Conservation (phyloP, 768 basidiomycete genomes). For the Lactarius indigo region DNA sequence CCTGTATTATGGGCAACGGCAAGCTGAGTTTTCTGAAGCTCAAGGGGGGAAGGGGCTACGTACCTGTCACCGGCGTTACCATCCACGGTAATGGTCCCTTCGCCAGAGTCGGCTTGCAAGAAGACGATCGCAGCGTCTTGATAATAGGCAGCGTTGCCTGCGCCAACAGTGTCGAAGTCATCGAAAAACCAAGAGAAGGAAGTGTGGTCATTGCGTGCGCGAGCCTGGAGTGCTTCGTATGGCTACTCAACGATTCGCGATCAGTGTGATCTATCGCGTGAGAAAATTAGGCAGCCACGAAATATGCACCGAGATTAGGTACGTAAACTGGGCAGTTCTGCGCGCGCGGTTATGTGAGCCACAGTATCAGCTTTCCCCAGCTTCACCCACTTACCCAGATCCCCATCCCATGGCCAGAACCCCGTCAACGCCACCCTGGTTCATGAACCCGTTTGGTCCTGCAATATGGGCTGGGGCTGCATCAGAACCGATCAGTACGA, state of each 20-base stretch:
- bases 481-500: conserved; percentile 60
- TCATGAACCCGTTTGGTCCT: conserved; percentile 49
- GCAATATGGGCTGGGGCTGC: conserved; percentile 38
- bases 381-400: conserved; percentile 44
- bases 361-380: conserved; percentile 6
- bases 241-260: conserved; percentile 43
- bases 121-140: conserved; percentile 54
- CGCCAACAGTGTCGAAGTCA: conserved; percentile 57
- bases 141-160: conserved; percentile 41
- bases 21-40: neutral
- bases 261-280: neutral
- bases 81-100: conserved; percentile 54
- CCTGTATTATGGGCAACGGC: neutral
- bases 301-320: conserved; percentile 63
- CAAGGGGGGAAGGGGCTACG: conserved; percentile 29
- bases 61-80: conserved; percentile 57
- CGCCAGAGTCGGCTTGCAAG: conserved; percentile 35
- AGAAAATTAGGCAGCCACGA: neutral
- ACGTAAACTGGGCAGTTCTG: conserved; percentile 70
- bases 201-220: conserved; percentile 64
- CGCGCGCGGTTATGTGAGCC: conserved; percentile 13
- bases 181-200: conserved; percentile 64
- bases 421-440: conserved; percentile 46
- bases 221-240: conserved; percentile 72
- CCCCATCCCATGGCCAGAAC: conserved; percentile 95